Base-by-base conservation (phyloP, 108 stramenopile genomes). In the Nitzschia inconspicua region DNA sequence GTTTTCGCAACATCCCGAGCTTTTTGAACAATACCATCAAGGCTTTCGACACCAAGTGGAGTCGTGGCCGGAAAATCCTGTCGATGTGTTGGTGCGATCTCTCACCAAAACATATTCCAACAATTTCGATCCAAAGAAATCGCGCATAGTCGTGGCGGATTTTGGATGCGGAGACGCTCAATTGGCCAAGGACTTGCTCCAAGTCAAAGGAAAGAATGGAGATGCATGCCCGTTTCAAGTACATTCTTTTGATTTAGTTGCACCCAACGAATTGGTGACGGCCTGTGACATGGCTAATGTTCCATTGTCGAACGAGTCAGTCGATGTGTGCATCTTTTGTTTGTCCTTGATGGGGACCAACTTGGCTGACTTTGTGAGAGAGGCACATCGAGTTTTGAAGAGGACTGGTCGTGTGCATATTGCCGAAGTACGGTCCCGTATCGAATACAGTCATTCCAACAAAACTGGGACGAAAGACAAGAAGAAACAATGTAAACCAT, bases 101-200 rank as follows among this genome's bases (percentile, higher is more conserved):
- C 96, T 39, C 0, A 46, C 46, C 35, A 40, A 8, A 24, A 63
- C 49, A 32, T 19, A 27, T 18, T 10, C 20, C 19, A 54, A 59
- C 13, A 44, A 66, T 0, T 34, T 46, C 48, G 59, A 35, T 19
- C 5, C 30, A 1, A 30, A 28, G 3, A 40, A 34, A 25, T 47
- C 39, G 30, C 26, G 44, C 14, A 44, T 57, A 36, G 76, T 89
- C 31, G 77, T 98, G 19, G 99, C 97, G 9, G 99, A 99, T 81
- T 96, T 99, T 71, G 99, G 99, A 25, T 99, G 99, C 60, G 99
- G 99, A 0, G 97, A 99, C 76, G 99, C 99, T 23, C 78, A 91
- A 27, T 76, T 99, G 19, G 94, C 96, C 1, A 70, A 79, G 30
- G 66, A 75, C 9, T 75, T 97, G 36, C 39, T 80, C 30, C 54